Evolutionary conservation across 1,139 yeast species (phyloP).

Genomic region (Nadsonia starkeyi-henricii): DNA sequence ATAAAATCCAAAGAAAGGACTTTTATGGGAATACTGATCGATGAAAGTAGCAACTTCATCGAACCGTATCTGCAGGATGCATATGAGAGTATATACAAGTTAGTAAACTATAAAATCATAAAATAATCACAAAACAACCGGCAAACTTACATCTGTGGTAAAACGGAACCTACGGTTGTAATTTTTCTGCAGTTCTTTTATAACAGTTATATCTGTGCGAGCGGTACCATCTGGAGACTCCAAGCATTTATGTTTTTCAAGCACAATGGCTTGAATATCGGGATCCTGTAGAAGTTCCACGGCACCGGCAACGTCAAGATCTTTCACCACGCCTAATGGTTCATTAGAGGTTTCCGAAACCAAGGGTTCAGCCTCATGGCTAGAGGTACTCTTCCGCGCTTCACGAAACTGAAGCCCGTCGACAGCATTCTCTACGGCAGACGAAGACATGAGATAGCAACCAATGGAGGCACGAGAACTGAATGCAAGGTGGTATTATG

Average conservation of each 20-base stretch:
- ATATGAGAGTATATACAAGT: not conserved
- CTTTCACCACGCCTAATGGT: too few species aligned
- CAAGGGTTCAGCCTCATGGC: too few species aligned
- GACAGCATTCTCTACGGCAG: too few species aligned
- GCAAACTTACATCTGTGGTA: not conserved
- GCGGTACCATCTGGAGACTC: not conserved
- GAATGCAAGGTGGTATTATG: too few species aligned
- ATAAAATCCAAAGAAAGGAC: conserved; percentile 24
- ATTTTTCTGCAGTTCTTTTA: not conserved
- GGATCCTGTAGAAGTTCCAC: not conserved
- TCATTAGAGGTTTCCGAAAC: too few species aligned
- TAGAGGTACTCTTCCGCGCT: too few species aligned
- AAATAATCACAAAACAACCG: too few species aligned
- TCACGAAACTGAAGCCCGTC: too few species aligned
- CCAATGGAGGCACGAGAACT: too few species aligned
- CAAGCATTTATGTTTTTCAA: not conserved
- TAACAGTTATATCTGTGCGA: not conserved
- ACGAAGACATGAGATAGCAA: too few species aligned
- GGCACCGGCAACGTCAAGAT: not conserved
- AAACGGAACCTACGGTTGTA: not conserved
- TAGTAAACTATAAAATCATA: not conserved
- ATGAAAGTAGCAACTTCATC: not conserved
- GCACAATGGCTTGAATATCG: not conserved
- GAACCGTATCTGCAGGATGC: not conserved
- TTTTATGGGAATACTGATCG: not conserved